Evolutionary conservation across 768 basidiomycete species (phyloP).

Genomic region (Candolleomyces eurysporus): DNA sequence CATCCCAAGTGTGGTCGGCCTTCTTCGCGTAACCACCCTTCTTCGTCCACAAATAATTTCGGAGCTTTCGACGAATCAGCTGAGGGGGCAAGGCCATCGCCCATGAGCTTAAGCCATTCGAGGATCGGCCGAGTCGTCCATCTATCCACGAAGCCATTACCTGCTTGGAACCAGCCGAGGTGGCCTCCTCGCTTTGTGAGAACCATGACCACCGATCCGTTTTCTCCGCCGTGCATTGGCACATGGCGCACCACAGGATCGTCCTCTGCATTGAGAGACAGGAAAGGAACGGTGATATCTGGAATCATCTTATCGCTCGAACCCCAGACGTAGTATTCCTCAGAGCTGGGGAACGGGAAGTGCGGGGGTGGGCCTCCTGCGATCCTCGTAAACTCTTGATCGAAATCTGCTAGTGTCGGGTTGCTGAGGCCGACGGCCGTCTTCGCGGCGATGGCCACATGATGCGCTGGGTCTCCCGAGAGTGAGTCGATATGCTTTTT

Average conservation of each 20-base stretch:
- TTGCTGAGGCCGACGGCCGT: constrained; percentile 46
- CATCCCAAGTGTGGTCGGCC: constrained; percentile 57
- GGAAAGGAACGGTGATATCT: constrained; percentile 67
- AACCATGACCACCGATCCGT: constrained; percentile 55
- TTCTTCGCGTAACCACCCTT: constrained; percentile 62
- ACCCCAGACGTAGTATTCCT: constrained; percentile 48
- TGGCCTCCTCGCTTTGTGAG: constrained; percentile 70
- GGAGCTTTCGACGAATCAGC: constrained; percentile 17
- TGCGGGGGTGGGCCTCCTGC: constrained; percentile 64
- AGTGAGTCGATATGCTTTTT: constrained; percentile 48
- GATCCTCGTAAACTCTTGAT: constrained; percentile 62
- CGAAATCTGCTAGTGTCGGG: constrained; percentile 57
- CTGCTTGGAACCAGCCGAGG: constrained; percentile 78
- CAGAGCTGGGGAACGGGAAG: constrained; percentile 45
- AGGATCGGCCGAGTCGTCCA: constrained; percentile 74
- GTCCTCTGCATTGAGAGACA: constrained; percentile 73
- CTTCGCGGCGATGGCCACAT: constrained; percentile 46
- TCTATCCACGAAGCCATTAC: constrained; percentile 39
- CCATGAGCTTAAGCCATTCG: constrained; percentile 65
- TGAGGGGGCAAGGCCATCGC: constrained; percentile 39
- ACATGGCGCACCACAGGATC: constrained; percentile 72
- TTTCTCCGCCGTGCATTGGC: constrained; percentile 54
- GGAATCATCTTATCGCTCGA: constrained; percentile 62
- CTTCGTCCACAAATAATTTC: constrained; percentile 42
- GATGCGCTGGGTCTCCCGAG: constrained; percentile 48